Conservation (phyloP, 768 basidiomycete species). For the Trametes meyenii region DNA sequence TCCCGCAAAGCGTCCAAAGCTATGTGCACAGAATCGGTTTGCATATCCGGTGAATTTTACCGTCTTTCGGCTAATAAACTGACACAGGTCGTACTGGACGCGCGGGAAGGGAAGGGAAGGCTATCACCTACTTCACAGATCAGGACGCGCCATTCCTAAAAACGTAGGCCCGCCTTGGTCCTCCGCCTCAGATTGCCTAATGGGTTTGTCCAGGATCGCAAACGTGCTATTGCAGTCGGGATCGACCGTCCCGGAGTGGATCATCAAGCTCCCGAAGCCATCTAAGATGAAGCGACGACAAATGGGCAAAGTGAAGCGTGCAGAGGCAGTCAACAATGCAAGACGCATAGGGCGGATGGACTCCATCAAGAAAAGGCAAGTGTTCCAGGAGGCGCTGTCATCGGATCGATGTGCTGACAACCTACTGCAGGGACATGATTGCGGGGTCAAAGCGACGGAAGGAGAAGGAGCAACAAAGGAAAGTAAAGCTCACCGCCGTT, state of each 20-base stretch:
- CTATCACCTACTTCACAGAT: constrained; percentile 94
- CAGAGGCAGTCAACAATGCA: constrained; percentile 73
- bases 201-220: constrained; percentile 64
- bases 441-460: constrained; percentile 71
- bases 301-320: constrained; percentile 84
- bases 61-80: background rate
- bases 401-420: constrained; percentile 5
- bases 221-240: constrained; percentile 95
- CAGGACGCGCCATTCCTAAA: constrained; percentile 92
- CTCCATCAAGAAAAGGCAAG: constrained; percentile 73
- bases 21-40: constrained; percentile 92
- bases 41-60: background rate
- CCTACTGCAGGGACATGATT: constrained; percentile 68
- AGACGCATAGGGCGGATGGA: constrained; percentile 68
- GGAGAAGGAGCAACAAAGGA: constrained; percentile 37
- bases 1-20: constrained; percentile 92
- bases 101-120: constrained; percentile 89
- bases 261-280: constrained; percentile 90
- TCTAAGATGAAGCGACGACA: constrained; percentile 83
- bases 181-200: background rate
- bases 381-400: background rate
- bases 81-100: constrained; percentile 86
- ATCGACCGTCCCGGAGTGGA: constrained; percentile 91
- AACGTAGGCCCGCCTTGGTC: constrained; percentile 53
- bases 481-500: constrained; percentile 6